Evolutionary conservation across 2,329 filamentous ascomycete genomes (phyloP).

Genomic region (Diplodia intermedia): DNA sequence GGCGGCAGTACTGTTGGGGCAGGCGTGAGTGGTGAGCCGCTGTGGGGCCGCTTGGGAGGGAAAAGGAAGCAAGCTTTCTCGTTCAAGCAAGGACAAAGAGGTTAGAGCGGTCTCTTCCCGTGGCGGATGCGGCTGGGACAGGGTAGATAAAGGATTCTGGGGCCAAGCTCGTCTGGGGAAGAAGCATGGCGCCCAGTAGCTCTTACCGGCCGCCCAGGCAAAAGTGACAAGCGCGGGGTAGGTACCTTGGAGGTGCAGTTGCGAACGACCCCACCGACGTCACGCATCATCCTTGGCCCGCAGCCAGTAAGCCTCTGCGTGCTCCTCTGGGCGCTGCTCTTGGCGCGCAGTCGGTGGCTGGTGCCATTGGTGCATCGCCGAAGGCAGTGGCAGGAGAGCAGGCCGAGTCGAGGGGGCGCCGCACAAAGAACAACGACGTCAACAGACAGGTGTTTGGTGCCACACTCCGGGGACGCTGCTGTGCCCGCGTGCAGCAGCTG

Average conservation of each 20-base stretch:
- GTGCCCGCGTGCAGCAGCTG: slow-evolving; percentile 22
- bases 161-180: slow-evolving; percentile 4
- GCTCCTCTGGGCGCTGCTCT: slow-evolving; percentile 8
- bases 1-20: background rate
- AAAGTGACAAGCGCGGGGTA: background rate
- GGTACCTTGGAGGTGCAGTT: background rate
- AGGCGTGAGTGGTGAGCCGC: slow-evolving; percentile 20
- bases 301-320: slow-evolving; percentile 25
- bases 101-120: slow-evolving; percentile 2
- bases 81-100: slow-evolving; percentile 16
- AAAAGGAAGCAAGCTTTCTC: slow-evolving; percentile 27
- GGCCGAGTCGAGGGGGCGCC: background rate
- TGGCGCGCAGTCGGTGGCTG: background rate
- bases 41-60: background rate
- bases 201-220: background rate
- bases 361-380: slow-evolving; percentile 1
- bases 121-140: slow-evolving; percentile 5
- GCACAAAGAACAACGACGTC: slow-evolving; percentile 26
- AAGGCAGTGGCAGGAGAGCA: background rate
- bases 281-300: slow-evolving; percentile 11
- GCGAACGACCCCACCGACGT: slow-evolving; percentile 9
- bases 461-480: background rate
- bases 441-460: slow-evolving; percentile 9
- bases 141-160: slow-evolving; percentile 22
- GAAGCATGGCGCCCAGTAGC: slow-evolving; percentile 8